phyloP scores from a whole-genome alignment of 2,329 filamentous ascomycete genomes.

The Sporothrix mexicana region DNA sequence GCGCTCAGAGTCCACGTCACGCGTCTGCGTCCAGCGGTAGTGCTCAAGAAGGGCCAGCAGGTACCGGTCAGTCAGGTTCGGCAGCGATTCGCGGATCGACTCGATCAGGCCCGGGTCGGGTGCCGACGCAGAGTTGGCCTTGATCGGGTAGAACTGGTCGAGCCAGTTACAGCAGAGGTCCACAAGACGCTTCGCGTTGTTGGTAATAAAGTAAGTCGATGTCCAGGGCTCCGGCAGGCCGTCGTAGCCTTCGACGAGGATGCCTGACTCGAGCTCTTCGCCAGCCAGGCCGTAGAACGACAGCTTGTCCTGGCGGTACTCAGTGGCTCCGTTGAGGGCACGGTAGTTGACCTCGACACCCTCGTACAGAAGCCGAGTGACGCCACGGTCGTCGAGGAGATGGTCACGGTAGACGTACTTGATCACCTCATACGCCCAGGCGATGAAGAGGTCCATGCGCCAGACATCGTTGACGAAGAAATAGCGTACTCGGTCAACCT shows the following conservation, averaged over 20 bases:
- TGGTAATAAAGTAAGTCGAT: conserved; percentile 67
- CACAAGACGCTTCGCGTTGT: conserved; percentile 65
- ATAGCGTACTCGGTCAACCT: conserved; percentile 79
- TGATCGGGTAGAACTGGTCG: conserved; percentile 50
- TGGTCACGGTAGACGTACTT: conserved; percentile 72
- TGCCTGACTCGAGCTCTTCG: conserved; percentile 69
- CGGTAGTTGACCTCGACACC: conserved; percentile 70
- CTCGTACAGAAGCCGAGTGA: conserved; percentile 68
- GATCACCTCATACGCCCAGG: conserved; percentile 78
- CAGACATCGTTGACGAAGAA: conserved; percentile 83
- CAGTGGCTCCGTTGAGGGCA: conserved; percentile 69
- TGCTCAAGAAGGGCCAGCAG: conserved; percentile 61
- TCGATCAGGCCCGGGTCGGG: conserved; percentile 52
- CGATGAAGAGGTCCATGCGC: conserved; percentile 74
- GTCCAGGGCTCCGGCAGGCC: conserved; percentile 86
- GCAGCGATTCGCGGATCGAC: conserved; percentile 56
- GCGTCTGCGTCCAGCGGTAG: conserved; percentile 56
- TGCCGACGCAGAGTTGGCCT: conserved; percentile 35
- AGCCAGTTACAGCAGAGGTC: conserved; percentile 64
- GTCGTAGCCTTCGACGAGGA: conserved; percentile 68
- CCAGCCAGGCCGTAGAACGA: conserved; percentile 73
- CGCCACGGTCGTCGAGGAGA: conserved; percentile 58
- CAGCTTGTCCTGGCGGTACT: conserved; percentile 74
- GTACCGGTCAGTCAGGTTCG: conserved; percentile 60
- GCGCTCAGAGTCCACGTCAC: conserved; percentile 51